These are phyloP conservation scores for Populus euphratica DNA, from an alignment of 345 rosid species.

Conservation along the genomic window DNA sequence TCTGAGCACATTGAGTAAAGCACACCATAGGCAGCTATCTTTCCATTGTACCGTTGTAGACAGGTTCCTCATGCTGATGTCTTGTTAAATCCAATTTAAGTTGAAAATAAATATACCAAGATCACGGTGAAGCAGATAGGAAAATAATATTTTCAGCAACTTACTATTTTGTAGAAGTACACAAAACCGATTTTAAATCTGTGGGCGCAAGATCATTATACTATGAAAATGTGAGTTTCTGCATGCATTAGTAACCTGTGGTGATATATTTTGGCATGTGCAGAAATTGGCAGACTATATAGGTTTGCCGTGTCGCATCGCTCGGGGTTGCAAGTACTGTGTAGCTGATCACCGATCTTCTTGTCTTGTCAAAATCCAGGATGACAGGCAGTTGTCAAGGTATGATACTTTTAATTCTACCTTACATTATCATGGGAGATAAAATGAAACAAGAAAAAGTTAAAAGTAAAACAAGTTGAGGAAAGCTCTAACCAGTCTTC, in stretches of 20 bases:
- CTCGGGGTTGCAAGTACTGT: conserved; percentile 91
- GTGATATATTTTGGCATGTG: conserved; percentile 19
- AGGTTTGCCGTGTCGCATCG: conserved; percentile 97
- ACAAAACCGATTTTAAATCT: not conserved
- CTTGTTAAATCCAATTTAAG: not conserved
- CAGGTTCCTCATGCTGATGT: not conserved
- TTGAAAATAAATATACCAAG: not conserved
- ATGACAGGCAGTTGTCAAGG: conserved; percentile 68
- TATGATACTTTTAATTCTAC: conserved; percentile 11
- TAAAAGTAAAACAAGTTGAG: too few species aligned
- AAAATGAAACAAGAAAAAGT: not conserved
- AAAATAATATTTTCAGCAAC: not conserved
- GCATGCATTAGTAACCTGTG: conserved; percentile 3
- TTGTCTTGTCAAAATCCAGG: conserved; percentile 87
- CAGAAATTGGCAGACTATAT: conserved; percentile 95
- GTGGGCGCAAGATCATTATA: too few species aligned
- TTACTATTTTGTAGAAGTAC: too few species aligned
- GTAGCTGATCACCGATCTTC: conserved; percentile 76
- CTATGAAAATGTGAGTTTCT: too few species aligned
- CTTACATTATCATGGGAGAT: not conserved
- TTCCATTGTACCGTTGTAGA: not conserved
- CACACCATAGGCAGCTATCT: not conserved
- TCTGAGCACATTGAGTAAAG: not conserved
- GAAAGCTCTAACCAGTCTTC: not conserved
- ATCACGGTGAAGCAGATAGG: not conserved